A percentile compares a stretch with the other conserved stretches of the same genome.
These are phyloP conservation scores for Rhizophagus clarus DNA, from an alignment of 192 early-diverging fungal species.

Conservation along the genomic window DNA sequence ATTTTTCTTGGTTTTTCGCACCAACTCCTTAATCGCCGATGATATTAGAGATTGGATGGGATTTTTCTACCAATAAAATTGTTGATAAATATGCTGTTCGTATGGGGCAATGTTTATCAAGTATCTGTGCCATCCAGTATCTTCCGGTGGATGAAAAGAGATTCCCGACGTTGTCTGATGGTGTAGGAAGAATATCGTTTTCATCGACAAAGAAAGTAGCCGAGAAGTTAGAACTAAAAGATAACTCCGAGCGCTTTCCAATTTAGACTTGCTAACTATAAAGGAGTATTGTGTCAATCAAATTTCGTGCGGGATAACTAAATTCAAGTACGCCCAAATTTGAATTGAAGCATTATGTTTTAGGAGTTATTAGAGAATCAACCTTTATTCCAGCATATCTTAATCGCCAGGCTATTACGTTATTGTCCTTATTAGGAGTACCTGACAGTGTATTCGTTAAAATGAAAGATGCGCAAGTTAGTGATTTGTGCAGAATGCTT, in stretches of 20 bases:
- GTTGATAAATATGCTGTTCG: no score
- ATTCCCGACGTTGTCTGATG: no score
- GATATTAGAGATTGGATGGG: no score
- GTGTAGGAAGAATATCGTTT: no score
- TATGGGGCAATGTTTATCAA: no score
- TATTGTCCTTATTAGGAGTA: constrained; percentile 60
- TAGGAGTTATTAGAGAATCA: constrained; percentile 65
- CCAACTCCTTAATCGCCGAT: no score
- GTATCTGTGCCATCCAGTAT: no score
- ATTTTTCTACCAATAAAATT: no score
- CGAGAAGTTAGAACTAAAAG: constrained; percentile 40
- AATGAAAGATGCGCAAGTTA: constrained; percentile 43
- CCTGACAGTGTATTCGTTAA: constrained; percentile 56
- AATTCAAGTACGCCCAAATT: constrained; percentile 64
- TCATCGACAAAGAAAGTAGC: no score
- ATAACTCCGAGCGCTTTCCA: constrained; percentile 64
- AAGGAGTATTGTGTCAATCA: constrained; percentile 60
- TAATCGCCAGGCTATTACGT: constrained; percentile 71
- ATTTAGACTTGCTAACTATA: constrained; percentile 67
- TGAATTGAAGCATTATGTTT: constrained; percentile 42
- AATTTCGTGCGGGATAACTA: no score
- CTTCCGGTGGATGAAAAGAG: no score
- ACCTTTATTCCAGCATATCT: constrained; percentile 54
- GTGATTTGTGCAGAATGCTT: constrained; percentile 43
- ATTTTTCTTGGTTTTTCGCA: no score